phyloP scores from a whole-genome alignment of 1,139 yeast genomes.

The Geotrichum klebahnii region DNA sequence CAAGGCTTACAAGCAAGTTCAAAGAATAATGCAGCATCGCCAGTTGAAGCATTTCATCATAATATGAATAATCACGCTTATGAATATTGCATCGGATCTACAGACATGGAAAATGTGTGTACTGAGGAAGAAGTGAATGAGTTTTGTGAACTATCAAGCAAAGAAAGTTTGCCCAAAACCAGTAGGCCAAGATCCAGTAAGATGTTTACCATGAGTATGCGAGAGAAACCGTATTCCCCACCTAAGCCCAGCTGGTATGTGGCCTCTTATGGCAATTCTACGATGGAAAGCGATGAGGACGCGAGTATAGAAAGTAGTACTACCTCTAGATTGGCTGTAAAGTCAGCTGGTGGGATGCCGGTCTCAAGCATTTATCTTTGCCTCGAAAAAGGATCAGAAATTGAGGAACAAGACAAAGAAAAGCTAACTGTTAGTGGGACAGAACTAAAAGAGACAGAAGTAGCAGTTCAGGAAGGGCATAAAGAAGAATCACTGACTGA shows the following conservation, averaged over 20 bases:
- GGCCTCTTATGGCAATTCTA: slow-evolving; percentile 11
- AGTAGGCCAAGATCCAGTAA: slow-evolving; percentile 13
- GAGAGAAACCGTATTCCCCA: slow-evolving; percentile 14
- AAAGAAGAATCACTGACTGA: not conserved
- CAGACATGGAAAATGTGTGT: not conserved
- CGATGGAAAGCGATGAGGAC: not conserved
- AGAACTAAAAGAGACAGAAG: not conserved
- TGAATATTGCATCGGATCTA: not conserved
- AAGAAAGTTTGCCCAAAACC: slow-evolving; percentile 1
- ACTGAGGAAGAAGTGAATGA: not conserved
- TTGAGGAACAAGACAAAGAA: not conserved
- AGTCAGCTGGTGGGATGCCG: slow-evolving; percentile 19
- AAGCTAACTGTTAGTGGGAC: not conserved
- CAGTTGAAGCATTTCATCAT: not conserved
- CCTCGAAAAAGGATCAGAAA: slow-evolving; percentile 3
- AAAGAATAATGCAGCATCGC: not conserved
- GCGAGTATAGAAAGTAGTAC: not conserved
- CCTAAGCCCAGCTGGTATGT: slow-evolving; percentile 22
- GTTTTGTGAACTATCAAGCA: not conserved
- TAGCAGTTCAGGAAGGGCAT: not conserved
- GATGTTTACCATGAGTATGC: slow-evolving; percentile 21
- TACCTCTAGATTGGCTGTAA: not conserved
- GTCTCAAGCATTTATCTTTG: slow-evolving; percentile 19
- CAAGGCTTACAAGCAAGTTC: not conserved
- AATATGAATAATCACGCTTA: not conserved